phyloP scores from a whole-genome alignment of 2,329 filamentous ascomycete species.

The Tolypocladium sp. region DNA sequence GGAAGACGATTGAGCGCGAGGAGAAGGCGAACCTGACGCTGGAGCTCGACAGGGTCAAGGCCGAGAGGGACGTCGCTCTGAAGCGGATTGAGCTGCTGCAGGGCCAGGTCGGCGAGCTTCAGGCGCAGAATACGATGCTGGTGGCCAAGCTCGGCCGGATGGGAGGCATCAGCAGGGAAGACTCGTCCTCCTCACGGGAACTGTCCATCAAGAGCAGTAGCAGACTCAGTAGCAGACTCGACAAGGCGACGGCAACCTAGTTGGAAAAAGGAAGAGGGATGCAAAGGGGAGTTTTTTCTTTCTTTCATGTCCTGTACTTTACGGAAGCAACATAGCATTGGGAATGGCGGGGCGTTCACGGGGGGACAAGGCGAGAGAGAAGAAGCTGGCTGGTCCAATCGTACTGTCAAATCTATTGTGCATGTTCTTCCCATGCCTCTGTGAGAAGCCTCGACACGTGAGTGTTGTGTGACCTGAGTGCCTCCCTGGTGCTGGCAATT shows the following conservation, averaged over 20 bases:
- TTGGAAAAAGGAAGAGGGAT: not conserved
- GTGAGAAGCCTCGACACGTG: constrained; percentile 19
- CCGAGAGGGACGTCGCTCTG: constrained; percentile 42
- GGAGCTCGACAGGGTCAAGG: constrained; percentile 42
- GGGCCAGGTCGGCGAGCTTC: constrained; percentile 45
- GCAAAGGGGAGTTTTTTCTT: not conserved
- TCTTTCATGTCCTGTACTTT: not conserved
- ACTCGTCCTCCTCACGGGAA: constrained; percentile 1
- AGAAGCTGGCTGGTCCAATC: not conserved
- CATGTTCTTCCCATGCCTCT: constrained; percentile 5
- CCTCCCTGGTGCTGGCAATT: constrained; percentile 1
- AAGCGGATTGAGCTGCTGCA: constrained; percentile 46
- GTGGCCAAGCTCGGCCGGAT: constrained; percentile 42
- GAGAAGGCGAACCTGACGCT: constrained; percentile 37
- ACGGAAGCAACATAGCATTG: not conserved
- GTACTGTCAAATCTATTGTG: not conserved
- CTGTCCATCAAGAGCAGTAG: not conserved
- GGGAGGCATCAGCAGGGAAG: constrained; percentile 24
- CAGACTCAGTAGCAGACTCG: not conserved
- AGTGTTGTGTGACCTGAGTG: constrained; percentile 1
- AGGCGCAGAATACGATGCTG: constrained; percentile 50
- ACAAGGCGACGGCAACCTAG: not conserved
- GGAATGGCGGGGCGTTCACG: not conserved
- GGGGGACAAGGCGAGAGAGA: not conserved
- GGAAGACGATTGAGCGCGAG: constrained; percentile 44